Percentiles rank a stretch among this genome's conserved stretches.
phyloP scores from a whole-genome alignment of 1,139 yeast species.

The Williopsis jadinii region DNA sequence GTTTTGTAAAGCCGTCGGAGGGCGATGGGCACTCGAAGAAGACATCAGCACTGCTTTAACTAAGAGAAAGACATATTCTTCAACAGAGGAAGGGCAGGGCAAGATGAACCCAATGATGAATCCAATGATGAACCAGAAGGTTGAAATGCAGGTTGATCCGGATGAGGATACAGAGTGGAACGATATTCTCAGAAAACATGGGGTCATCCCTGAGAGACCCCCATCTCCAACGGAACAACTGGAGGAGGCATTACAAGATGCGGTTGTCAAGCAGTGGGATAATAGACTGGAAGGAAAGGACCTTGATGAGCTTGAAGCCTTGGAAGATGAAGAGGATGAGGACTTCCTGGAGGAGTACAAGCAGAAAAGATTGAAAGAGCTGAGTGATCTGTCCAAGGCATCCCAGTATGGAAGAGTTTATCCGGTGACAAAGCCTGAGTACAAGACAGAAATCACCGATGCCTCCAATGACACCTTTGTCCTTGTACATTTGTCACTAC shows the following conservation, averaged over 20 bases:
- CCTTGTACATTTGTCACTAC: constrained; percentile 65
- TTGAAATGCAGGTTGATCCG: constrained; percentile 78
- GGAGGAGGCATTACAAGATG: constrained; percentile 84
- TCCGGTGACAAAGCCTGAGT: constrained; percentile 81
- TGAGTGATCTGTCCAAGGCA: constrained; percentile 50
- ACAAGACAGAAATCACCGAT: constrained; percentile 75
- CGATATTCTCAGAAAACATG: constrained; percentile 83
- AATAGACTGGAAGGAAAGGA: constrained; percentile 59
- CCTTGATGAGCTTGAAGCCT: constrained; percentile 70
- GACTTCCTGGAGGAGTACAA: constrained; percentile 74
- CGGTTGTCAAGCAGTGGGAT: constrained; percentile 58
- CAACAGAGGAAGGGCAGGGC: too few species aligned
- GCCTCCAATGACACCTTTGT: constrained; percentile 61
- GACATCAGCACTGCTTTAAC: background rate
- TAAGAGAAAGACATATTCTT: background rate
- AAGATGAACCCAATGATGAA: background rate
- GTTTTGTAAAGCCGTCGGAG: background rate
- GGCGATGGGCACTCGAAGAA: too few species aligned
- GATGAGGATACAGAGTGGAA: constrained; percentile 98
- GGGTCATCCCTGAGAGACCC: constrained; percentile 87
- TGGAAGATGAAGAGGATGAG: constrained; percentile 73
- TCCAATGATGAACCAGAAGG: constrained; percentile 12
- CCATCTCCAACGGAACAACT: constrained; percentile 83
- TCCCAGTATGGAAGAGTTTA: constrained; percentile 72
- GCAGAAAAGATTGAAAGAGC: constrained; percentile 66